Evolutionary conservation across 345 rosid species (phyloP), one percentile per base, ranked within the genome.

Genomic region (Populus ilicifolia): DNA sequence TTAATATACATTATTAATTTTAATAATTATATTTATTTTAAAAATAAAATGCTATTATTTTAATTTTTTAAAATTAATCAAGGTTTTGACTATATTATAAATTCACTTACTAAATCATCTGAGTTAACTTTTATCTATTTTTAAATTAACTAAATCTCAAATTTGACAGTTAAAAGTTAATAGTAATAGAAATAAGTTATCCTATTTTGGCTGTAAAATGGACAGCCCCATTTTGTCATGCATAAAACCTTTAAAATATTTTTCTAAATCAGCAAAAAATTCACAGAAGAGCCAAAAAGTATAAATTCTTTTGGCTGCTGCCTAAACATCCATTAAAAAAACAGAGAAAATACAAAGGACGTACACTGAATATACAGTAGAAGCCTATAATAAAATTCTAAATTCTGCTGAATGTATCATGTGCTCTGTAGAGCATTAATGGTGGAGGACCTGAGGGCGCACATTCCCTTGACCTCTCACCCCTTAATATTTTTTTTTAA

Each of bases 211-310:
- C 63, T 56, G 10, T n/a, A 10, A 23, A 56, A 27, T n/a, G 29
- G 14, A n/a, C 63, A n/a, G 27, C 14, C 63, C 59, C 27, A n/a
- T 23, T 9, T 9, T 59, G 63, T n/a, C 16, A 59, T 59, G 23
- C 29, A 10, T 9, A 23, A 23, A 11, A 59, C 27, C 1, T n/a
- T 3, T n/a, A 11, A n/a, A n/a, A 4, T 56, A 8, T 56, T n/a
- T 54, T 8, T 4, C 9, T 25, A 17, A 20, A 67, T 30, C 20
- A 25, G 52, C 30, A 52, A 73, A 48, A 65, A 44, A 21, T 56
- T 23, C 23, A 41, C 38, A 43, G 36, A 81, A 77, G 74, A 70
- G 80, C 64, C 81, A 81, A 54, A 33, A 73, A 74, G 41, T 23
- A 20, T 52, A 52, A 61, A n/a, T 2, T 8, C 0, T 6, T 78